Percentiles rank a stretch among this genome's conserved stretches.
These are phyloP conservation scores for Salicornia ramosissima DNA, from an alignment of 148 eudicot species.

Conservation along the genomic window DNA sequence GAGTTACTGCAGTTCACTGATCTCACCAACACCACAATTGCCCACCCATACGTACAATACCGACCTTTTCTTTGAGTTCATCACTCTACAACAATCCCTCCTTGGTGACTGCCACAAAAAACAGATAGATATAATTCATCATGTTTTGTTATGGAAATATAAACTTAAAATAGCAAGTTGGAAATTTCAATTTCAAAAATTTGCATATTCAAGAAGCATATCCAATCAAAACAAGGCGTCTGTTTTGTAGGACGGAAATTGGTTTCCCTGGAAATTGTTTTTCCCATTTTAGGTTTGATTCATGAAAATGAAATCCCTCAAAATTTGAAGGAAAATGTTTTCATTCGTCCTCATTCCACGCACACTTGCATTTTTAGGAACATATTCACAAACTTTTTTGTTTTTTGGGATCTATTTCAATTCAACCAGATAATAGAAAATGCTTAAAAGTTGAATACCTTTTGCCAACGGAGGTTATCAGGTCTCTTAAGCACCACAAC, in stretches of 20 bases:
- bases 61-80: constrained; percentile 26
- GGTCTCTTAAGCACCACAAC: constrained; percentile 29
- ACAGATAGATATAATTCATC: background rate
- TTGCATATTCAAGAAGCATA: background rate
- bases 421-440: no score
- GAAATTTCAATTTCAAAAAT: background rate
- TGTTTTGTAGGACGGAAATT: no score
- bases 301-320: no score
- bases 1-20: constrained; percentile 38
- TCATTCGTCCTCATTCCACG: no score
- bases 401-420: no score
- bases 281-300: no score
- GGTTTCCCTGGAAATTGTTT: no score
- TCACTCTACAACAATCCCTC: constrained; percentile 36
- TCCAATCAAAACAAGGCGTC: background rate
- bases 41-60: constrained; percentile 45
- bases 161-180: background rate
- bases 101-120: constrained; percentile 30
- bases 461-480: constrained; percentile 27
- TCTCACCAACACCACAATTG: constrained; percentile 41
- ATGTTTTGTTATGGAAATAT: background rate
- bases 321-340: no score
- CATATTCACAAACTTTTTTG: no score
- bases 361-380: no score
- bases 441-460: no score